A percentile compares a stretch with the other conserved stretches of the same genome.
These are phyloP conservation scores for Purpureocillium lavendulum DNA, from an alignment of 2,329 filamentous ascomycete genomes.

Conservation along the genomic window DNA sequence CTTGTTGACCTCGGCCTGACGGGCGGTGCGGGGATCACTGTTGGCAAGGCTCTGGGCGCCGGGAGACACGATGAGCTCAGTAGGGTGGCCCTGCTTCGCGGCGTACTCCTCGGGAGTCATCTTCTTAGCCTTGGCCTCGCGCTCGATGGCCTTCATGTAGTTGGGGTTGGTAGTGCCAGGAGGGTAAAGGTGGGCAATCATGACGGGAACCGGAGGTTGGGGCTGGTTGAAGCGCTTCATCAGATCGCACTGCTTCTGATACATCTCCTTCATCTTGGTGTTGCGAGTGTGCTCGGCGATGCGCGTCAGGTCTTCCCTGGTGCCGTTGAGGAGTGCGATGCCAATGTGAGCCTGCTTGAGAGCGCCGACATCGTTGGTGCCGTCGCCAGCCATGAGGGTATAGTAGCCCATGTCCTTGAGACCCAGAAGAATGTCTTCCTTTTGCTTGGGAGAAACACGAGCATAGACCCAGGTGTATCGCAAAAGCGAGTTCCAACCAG, in stretches of 20 bases:
- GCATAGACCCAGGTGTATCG: constrained; percentile 96
- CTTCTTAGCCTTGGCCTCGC: constrained; percentile 74
- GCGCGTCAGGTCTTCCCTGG: constrained; percentile 78
- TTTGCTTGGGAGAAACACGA: constrained; percentile 95
- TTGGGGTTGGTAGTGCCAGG: constrained; percentile 89
- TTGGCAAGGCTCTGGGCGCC: constrained; percentile 47
- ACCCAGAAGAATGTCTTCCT: constrained; percentile 95
- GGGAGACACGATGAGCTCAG: constrained; percentile 60
- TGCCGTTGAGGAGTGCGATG: constrained; percentile 91
- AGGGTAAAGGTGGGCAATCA: constrained; percentile 91
- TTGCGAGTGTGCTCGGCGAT: constrained; percentile 92
- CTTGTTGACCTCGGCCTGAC: constrained; percentile 54
- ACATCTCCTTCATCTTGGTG: constrained; percentile 97
- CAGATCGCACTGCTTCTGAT: constrained; percentile 87
- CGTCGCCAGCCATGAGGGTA: constrained; percentile 96
- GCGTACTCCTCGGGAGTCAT: constrained; percentile 51
- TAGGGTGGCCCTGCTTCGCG: constrained; percentile 40
- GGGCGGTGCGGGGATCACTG: constrained; percentile 10
- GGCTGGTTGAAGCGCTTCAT: constrained; percentile 96
- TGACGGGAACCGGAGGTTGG: constrained; percentile 77
- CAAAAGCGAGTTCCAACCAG: constrained; percentile 67
- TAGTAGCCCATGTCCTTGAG: constrained; percentile 96
- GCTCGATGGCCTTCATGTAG: constrained; percentile 83
- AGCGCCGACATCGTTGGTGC: constrained; percentile 95
- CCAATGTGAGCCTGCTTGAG: constrained; percentile 97